These are phyloP conservation scores for Sordariomycetes sp. DNA, from an alignment of 2,329 filamentous ascomycete species.

Conservation along the genomic window DNA sequence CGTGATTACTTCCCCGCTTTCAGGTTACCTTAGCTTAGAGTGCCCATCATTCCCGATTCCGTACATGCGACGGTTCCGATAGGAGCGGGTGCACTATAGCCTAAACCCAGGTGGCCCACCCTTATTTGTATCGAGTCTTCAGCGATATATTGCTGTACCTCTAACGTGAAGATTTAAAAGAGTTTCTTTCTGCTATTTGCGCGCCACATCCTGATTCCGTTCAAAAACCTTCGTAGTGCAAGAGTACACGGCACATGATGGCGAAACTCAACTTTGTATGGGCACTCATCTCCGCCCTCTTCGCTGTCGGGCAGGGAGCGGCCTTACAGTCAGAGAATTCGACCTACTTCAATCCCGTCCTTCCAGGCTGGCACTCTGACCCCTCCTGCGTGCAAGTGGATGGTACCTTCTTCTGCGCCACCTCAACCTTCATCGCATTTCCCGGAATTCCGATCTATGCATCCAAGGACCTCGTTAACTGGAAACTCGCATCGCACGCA, in stretches of 20 bases:
- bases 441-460: constrained; percentile 38
- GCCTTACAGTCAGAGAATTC: constrained; percentile 8
- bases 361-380: constrained; percentile 35
- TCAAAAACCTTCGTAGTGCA: not conserved
- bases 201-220: too few species aligned
- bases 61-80: not conserved
- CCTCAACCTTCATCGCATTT: constrained; percentile 37
- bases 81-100: not conserved
- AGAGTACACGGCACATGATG: not conserved
- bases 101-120: not conserved
- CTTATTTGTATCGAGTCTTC: not conserved
- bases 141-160: not conserved
- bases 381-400: constrained; percentile 28
- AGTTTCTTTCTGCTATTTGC: too few species aligned
- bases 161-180: too few species aligned
- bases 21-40: too few species aligned
- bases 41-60: too few species aligned
- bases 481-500: constrained; percentile 21
- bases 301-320: not conserved
- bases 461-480: constrained; percentile 33
- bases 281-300: not conserved
- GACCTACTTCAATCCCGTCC: constrained; percentile 25
- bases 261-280: not conserved
- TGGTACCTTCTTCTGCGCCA: constrained; percentile 34
- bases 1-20: too few species aligned